Evolutionary conservation across 768 basidiomycete genomes (phyloP), one percentile per base, ranked within the genome.

Genomic region (Rubroboletus satanas): DNA sequence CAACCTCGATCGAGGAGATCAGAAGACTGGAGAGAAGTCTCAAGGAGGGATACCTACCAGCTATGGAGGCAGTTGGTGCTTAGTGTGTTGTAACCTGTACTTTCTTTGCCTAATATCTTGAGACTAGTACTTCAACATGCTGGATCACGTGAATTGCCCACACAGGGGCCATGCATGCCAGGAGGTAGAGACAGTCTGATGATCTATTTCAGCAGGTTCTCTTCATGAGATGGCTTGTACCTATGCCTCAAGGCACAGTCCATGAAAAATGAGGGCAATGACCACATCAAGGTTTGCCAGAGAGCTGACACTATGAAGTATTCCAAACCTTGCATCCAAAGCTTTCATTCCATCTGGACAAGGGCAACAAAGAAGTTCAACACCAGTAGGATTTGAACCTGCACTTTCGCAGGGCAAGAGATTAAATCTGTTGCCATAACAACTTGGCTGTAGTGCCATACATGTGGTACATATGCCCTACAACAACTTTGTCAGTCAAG

Each of bases 1-100:
- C 93, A n/a, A 90, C 87, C 33, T 93, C 90, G 45, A 83, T 92
- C 61, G 93, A 96, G 67, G 93, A 96, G 73, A 85, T 95, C 64
- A 81, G 87, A 71, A 81, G 82, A 65, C 68, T 94, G 60, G 91
- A 94, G 72, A 81, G 89, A 73, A 88, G 83, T 68, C 71, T 93
- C 62, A 81, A 83, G 64, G 92, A 94, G 66, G 93, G 93, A 42
- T 92, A 88, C 71, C 71, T 93, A 71, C 90, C 92, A 46, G 79
- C 82, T 55, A 78, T 86, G 74, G 88, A 90, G 66, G 79, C 83
- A 48, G 83, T 90, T 53, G 88, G 89, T 39, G 89, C 89, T 73
- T 91, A 73, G 82, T 58, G 55, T 63, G 51, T 61, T 59, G 64
- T 64, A 55, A 62, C 55, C 57, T 71, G 67, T 75, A 72, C 70